Evolutionary conservation across 2,329 filamentous ascomycete species (phyloP), one percentile per base, ranked within the genome.

Genomic region (Fusarium agapanthi): DNA sequence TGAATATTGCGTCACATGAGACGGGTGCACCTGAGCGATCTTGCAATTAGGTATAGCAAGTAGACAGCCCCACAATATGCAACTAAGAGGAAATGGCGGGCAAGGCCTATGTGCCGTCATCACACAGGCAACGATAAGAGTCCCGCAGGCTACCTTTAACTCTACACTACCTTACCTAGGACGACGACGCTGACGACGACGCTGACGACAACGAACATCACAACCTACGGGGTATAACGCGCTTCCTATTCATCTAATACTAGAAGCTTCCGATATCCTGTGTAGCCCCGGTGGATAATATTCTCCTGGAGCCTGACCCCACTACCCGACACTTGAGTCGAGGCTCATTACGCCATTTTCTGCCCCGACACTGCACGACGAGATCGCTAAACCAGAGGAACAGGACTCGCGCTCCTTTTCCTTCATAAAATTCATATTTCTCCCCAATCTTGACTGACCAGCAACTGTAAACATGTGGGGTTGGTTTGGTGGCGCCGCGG

Each of bases 401-500:
- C 50, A 73, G 65, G 55, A 65, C 59, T 35, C 35, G 53, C 43
- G 59, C 64, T 61, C 65, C 69, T 71, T 43, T 57, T 50, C 59
- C 45, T 44, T 67, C 53, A 44, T 51, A 28, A 30, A 20, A 41
- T 26, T 20, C 47, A 58, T 40, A 38, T 40, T 18, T 62, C 24
- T 38, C 40, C 50, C 55, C 60, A 53, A 38, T 40, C 43, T 67
- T 30, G 48, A 60, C 44, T 50, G 58, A 60, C 55, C 28, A 61
- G 57, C 56, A 72, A 59, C 70, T 57, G 48, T 45, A 79, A 86
- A 78, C 73, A 91, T 91, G 89, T 91, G 93, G 92, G 90, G 92
- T 85, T 98, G 95, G 94, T 97, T 98, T 82, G 95, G 95, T 84
- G 94, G 94, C 79, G 90, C 89, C 75, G 89, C 90, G 78, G 91